phyloP scores from a whole-genome alignment of 768 basidiomycete genomes.

The Rhodotorula toruloides region DNA sequence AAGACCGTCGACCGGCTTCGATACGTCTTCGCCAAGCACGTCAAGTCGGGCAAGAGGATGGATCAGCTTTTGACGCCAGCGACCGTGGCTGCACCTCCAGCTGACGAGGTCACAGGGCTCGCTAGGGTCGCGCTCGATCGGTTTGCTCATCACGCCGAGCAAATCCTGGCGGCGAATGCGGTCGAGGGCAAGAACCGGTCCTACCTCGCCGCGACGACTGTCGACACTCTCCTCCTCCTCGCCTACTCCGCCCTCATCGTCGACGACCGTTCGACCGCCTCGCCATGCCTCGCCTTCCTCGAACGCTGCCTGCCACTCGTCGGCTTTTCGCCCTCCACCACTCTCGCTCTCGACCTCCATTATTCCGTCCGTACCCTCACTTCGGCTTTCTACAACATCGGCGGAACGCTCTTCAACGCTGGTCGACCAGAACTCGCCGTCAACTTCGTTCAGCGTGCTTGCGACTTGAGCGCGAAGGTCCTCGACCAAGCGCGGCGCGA shows the following conservation, averaged over 20 bases:
- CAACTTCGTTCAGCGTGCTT: conserved; percentile 61
- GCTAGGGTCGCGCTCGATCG: conserved; percentile 7
- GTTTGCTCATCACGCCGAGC: conserved; percentile 1
- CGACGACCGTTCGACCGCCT: conserved; percentile 25
- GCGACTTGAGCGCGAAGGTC: conserved; percentile 50
- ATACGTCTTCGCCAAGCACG: background rate
- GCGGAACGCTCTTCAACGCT: conserved; percentile 57
- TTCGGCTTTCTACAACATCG: conserved; percentile 45
- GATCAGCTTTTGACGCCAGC: conserved; percentile 16
- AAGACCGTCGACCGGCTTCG: conserved; percentile 16
- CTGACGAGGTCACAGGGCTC: background rate
- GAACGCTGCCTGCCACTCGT: conserved; percentile 30
- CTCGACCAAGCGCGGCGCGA: conserved; percentile 41
- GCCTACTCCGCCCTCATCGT: conserved; percentile 15
- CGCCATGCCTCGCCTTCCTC: conserved; percentile 9
- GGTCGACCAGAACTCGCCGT: conserved; percentile 60
- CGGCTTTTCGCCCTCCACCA: background rate
- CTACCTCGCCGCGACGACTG: background rate
- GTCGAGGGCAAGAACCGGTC: background rate
- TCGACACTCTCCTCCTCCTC: conserved; percentile 32
- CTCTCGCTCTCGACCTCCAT: background rate
- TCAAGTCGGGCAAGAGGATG: background rate
- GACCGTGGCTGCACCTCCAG: background rate
- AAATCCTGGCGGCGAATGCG: background rate
- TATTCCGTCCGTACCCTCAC: conserved; percentile 45